phyloP scores from a whole-genome alignment of 2,329 filamentous ascomycete genomes.

The Neofusicoccum parvum region DNA sequence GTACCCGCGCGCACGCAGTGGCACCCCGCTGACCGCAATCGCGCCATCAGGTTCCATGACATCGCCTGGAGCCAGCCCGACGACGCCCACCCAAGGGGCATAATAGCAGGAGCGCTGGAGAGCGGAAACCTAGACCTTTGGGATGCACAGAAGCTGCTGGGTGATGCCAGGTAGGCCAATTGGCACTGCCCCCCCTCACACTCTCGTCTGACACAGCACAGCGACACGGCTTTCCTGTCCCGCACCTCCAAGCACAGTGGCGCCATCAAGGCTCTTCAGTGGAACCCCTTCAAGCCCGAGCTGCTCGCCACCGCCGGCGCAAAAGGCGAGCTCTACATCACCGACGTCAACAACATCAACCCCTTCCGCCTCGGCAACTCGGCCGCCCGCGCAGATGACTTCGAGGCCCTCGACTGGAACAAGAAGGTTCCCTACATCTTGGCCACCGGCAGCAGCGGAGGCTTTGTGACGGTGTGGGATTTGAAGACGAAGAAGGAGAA shows the following conservation, averaged over 20 bases:
- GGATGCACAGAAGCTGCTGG: constrained; percentile 75
- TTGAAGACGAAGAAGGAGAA: constrained; percentile 97
- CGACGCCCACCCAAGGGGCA: constrained; percentile 76
- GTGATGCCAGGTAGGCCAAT: constrained; percentile 49
- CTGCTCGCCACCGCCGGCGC: constrained; percentile 89
- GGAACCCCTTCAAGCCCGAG: constrained; percentile 90
- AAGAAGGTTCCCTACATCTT: constrained; percentile 96
- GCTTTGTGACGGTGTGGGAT: constrained; percentile 98
- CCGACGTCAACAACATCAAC: constrained; percentile 89
- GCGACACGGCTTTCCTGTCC: constrained; percentile 75
- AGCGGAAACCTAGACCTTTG: constrained; percentile 92
- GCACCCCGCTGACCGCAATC: background rate
- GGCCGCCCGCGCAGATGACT: constrained; percentile 87
- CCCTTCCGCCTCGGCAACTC: constrained; percentile 87
- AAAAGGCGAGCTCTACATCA: constrained; percentile 95
- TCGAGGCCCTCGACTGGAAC: constrained; percentile 98
- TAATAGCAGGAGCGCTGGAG: constrained; percentile 93
- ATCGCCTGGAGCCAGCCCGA: constrained; percentile 89
- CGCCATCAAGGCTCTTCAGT: constrained; percentile 91
- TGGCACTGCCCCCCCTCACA: background rate
- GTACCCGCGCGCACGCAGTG: background rate
- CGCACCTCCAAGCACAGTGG: constrained; percentile 88
- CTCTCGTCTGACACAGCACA: constrained; percentile 36
- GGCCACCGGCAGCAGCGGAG: constrained; percentile 87
- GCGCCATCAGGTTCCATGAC: constrained; percentile 78